phyloP scores from a whole-genome alignment of 768 basidiomycete genomes.

The Russula abietina region DNA sequence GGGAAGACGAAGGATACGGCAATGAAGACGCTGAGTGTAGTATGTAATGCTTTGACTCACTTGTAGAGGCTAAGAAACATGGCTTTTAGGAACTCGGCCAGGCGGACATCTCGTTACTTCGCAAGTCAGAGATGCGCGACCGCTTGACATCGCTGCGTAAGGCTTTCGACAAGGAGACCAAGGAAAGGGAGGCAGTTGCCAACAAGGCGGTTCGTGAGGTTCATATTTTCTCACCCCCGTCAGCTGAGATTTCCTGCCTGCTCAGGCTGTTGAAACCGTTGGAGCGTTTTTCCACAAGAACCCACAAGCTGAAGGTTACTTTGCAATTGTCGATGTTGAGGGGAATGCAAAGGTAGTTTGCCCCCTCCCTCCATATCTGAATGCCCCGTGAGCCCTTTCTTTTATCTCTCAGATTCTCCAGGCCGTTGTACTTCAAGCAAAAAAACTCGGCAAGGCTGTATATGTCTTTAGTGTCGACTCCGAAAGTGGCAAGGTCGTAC shows the following conservation, averaged over 20 bases:
- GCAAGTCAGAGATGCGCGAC: slow-evolving; percentile 75
- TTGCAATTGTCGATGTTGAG: slow-evolving; percentile 66
- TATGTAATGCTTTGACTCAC: slow-evolving; percentile 35
- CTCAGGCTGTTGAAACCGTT: slow-evolving; percentile 64
- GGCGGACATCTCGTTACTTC: slow-evolving; percentile 80
- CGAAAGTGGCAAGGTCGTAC: slow-evolving; percentile 69
- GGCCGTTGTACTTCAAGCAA: slow-evolving; percentile 67
- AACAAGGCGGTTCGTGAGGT: slow-evolving; percentile 61
- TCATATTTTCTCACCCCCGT: neutral
- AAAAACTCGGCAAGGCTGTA: slow-evolving; percentile 72
- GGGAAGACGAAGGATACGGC: slow-evolving; percentile 85
- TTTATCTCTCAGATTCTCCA: slow-evolving; percentile 56
- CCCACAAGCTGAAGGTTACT: slow-evolving; percentile 59
- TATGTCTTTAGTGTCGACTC: slow-evolving; percentile 83
- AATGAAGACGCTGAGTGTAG: slow-evolving; percentile 74
- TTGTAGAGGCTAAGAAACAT: neutral
- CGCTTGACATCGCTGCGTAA: slow-evolving; percentile 66
- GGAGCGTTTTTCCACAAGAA: slow-evolving; percentile 73
- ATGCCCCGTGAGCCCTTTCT: neutral
- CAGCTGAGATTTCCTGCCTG: neutral
- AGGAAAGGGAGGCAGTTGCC: slow-evolving; percentile 69
- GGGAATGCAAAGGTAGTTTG: slow-evolving; percentile 75
- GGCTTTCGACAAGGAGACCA: slow-evolving; percentile 76
- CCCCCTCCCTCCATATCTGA: neutral
- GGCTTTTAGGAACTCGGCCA: slow-evolving; percentile 72